These are phyloP conservation scores for Penicillium oxalicum DNA, from an alignment of 2,329 filamentous ascomycete genomes.

Conservation along the genomic window DNA sequence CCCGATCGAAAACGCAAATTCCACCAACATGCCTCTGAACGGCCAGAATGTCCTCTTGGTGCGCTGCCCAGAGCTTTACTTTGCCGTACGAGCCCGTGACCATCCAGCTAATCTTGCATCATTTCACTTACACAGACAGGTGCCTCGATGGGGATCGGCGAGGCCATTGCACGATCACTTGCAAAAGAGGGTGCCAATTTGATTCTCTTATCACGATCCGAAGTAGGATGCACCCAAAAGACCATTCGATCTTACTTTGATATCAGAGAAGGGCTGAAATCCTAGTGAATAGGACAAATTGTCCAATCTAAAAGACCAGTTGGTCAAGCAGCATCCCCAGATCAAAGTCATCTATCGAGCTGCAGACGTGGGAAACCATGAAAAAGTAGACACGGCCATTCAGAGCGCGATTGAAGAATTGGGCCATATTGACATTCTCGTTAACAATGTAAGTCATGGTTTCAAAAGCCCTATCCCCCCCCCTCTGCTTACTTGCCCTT, in stretches of 20 bases:
- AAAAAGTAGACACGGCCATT: constrained; percentile 24
- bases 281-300: too few relatives aligned
- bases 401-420: constrained; percentile 27
- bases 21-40: not conserved
- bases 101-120: not conserved
- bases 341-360: constrained; percentile 10
- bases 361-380: constrained; percentile 17
- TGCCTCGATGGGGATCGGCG: constrained; percentile 46
- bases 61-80: too few relatives aligned
- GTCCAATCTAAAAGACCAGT: not conserved
- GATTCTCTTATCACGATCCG: constrained; percentile 40
- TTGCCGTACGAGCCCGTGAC: too few relatives aligned
- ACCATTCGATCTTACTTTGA: not conserved
- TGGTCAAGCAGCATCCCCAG: constrained; percentile 1
- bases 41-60: constrained; percentile 1
- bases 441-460: constrained; percentile 40
- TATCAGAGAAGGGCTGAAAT: too few relatives aligned
- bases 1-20: not conserved
- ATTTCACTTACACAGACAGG: constrained; percentile 26
- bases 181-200: constrained; percentile 38
- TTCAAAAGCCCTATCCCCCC: constrained; percentile 34
- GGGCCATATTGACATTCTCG: constrained; percentile 40
- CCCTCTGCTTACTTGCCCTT: too few relatives aligned
- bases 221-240: constrained; percentile 23
- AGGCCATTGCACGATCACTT: constrained; percentile 38